Percentiles rank a stretch among this genome's conserved stretches.
Evolutionary conservation across 371 early-diverging fungal species (phyloP).

Genomic region (Sporodiniella umbellata): DNA sequence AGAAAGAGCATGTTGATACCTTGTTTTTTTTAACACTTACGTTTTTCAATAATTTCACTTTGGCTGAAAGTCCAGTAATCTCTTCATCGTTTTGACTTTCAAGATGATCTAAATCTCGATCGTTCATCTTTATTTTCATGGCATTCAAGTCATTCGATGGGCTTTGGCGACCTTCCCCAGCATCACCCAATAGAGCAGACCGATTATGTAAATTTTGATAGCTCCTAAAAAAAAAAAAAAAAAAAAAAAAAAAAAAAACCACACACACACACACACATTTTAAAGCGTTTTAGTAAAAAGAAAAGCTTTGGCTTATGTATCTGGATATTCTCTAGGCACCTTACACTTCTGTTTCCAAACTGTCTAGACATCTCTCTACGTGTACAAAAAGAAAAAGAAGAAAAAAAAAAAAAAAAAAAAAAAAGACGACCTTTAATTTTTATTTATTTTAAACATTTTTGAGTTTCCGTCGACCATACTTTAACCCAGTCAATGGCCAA

Average conservation of each 20-base stretch:
- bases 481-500: constrained; percentile 60
- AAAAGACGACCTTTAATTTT: background rate
- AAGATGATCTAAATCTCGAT: constrained; percentile 42
- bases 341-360: constrained; percentile 40
- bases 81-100: constrained; percentile 51
- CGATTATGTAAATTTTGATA: constrained; percentile 50
- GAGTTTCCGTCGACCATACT: constrained; percentile 36
- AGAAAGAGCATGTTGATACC: background rate
- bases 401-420: background rate
- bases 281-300: no score
- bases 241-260: background rate
- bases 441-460: background rate
- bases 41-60: constrained; percentile 44
- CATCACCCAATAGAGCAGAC: constrained; percentile 35
- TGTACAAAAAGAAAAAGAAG: background rate
- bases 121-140: constrained; percentile 37
- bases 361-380: constrained; percentile 44
- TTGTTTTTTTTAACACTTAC: constrained; percentile 15
- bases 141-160: constrained; percentile 21
- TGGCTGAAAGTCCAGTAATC: constrained; percentile 45
- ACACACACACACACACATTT: no score
- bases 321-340: constrained; percentile 16
- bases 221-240: constrained; percentile 25
- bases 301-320: no score
- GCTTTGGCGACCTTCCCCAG: constrained; percentile 11